phyloP scores from a whole-genome alignment of 1,284 basidiomycete genomes.

The Microbotryomycetes sp. region DNA sequence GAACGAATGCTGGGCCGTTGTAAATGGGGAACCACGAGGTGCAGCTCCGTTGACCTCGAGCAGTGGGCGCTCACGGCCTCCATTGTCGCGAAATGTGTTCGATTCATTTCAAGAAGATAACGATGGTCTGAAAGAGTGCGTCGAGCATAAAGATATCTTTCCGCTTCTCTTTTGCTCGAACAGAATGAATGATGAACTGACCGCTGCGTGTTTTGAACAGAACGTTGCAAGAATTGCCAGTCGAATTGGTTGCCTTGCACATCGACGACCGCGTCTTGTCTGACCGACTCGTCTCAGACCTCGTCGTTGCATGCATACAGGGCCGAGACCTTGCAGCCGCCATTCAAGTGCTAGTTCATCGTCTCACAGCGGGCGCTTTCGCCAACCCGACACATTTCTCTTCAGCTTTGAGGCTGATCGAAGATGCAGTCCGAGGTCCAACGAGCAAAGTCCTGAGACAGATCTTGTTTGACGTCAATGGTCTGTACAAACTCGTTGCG shows the following conservation, averaged over 20 bases:
- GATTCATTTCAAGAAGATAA: conserved; percentile 4
- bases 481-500: neutral
- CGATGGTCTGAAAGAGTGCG: neutral
- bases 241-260: conserved; percentile 15
- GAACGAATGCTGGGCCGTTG: too few species aligned
- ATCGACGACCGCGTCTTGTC: neutral
- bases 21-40: too few species aligned
- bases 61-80: too few species aligned
- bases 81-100: neutral
- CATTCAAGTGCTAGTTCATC: conserved; percentile 15
- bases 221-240: conserved; percentile 1
- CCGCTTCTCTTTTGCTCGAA: neutral
- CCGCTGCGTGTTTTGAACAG: neutral
- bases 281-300: too few species aligned
- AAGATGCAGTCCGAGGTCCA: too few species aligned
- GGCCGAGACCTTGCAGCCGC: neutral
- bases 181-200: neutral
- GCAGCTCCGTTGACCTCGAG: too few species aligned
- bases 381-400: too few species aligned
- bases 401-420: too few species aligned
- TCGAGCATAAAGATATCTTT: neutral
- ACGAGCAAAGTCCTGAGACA: neutral
- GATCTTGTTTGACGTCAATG: neutral
- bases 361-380: neutral
- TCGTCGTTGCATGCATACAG: too few species aligned